Evolutionary conservation across 139 green algal genomes (phyloP).

Genomic region (Mesostigma viride): DNA sequence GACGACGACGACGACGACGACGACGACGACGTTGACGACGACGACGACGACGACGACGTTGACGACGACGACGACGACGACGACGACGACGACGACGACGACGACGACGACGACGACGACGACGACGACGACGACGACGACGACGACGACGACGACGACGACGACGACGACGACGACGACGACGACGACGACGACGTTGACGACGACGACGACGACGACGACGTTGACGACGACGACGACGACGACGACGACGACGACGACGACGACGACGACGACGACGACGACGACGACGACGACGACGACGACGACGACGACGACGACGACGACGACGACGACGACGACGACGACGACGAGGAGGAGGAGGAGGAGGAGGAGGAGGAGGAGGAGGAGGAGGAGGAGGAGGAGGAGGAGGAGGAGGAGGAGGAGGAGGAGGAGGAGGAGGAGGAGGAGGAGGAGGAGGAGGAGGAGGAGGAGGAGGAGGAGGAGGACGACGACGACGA

Average conservation of each 20-base stretch:
- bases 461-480: background rate
- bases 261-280: background rate
- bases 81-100: background rate
- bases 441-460: no score
- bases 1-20: slow-evolving; percentile 1
- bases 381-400: no score
- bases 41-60: background rate
- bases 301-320: background rate
- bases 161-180: background rate
- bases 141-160: background rate
- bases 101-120: background rate
- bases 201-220: background rate
- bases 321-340: background rate
- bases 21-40: background rate
- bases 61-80: slow-evolving; percentile 1
- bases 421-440: no score
- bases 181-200: background rate
- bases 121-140: background rate
- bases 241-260: background rate
- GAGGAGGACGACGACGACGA: no score
- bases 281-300: background rate
- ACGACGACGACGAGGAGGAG: background rate
- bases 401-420: no score
- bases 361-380: no score
- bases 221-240: background rate